A percentile compares a stretch with the other conserved stretches of the same genome.
Evolutionary conservation across 2,329 filamentous ascomycete species (phyloP).

Genomic region (Aureobasidium sp.): DNA sequence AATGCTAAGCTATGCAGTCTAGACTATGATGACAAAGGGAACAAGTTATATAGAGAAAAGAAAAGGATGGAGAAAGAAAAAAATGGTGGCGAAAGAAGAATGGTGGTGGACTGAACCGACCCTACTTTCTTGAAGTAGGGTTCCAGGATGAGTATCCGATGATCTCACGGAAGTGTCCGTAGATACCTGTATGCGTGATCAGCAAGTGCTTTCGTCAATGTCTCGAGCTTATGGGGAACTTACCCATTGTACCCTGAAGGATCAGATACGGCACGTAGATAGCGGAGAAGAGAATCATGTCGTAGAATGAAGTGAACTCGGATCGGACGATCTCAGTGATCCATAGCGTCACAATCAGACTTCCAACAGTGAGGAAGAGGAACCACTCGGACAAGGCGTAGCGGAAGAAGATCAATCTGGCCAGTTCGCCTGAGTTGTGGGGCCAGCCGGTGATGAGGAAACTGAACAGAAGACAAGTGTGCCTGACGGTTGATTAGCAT

Average conservation of each 20-base stretch:
- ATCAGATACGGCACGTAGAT: constrained; percentile 40
- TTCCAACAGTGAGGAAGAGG: constrained; percentile 31
- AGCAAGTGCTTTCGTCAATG: not conserved
- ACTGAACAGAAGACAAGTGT: constrained; percentile 40
- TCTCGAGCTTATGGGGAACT: not conserved
- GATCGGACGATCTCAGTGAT: constrained; percentile 42
- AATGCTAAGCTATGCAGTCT: not conserved
- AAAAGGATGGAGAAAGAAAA: not conserved
- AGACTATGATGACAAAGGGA: not conserved
- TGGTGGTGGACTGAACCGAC: not conserved
- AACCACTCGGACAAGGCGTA: constrained; percentile 44
- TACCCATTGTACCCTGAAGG: constrained; percentile 38
- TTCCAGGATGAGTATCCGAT: constrained; percentile 43
- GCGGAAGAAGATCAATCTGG: constrained; percentile 41
- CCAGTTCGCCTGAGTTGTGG: constrained; percentile 30
- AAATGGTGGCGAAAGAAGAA: not conserved
- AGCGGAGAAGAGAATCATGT: constrained; percentile 38
- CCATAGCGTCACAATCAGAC: constrained; percentile 39
- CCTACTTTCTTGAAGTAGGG: constrained; percentile 35
- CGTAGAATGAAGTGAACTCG: constrained; percentile 37
- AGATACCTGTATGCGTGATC: constrained; percentile 25
- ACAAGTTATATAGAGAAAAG: not conserved
- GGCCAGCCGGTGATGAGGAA: constrained; percentile 43
- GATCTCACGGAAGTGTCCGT: constrained; percentile 42
- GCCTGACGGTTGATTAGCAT: constrained; percentile 19